phyloP scores from a whole-genome alignment of 2,329 filamentous ascomycete species.

The Calonectria honghensis region DNA sequence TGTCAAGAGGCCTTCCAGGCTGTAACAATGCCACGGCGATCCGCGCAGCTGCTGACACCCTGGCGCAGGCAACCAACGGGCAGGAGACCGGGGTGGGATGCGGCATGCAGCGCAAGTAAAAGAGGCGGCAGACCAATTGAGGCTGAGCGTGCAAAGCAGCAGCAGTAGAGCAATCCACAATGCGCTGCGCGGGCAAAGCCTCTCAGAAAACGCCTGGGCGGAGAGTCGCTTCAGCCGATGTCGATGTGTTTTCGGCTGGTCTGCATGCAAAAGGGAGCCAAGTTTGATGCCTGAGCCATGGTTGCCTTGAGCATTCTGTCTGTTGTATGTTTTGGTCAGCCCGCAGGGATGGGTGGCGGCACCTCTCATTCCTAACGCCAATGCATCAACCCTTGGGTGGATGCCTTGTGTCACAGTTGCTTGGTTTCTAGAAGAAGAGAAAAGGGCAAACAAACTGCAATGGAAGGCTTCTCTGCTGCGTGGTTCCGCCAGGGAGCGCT shows the following conservation, averaged over 20 bases:
- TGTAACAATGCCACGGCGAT: slow-evolving; percentile 25
- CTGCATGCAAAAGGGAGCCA: slow-evolving; percentile 17
- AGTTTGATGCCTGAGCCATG: slow-evolving; percentile 37
- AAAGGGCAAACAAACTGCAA: neutral
- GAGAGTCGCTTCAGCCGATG: neutral
- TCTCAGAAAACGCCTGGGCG: slow-evolving; percentile 12
- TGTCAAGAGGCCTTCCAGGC: neutral
- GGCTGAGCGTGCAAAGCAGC: slow-evolving; percentile 18
- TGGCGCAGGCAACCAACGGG: slow-evolving; percentile 31
- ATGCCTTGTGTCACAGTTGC: neutral
- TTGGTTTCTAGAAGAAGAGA: neutral
- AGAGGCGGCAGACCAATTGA: slow-evolving; percentile 14
- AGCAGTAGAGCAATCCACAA: slow-evolving; percentile 21
- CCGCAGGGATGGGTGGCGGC: slow-evolving; percentile 20
- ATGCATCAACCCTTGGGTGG: neutral
- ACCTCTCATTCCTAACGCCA: slow-evolving; percentile 20
- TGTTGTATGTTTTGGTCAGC: slow-evolving; percentile 32
- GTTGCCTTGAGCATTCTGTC: slow-evolving; percentile 32
- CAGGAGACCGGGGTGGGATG: slow-evolving; percentile 1
- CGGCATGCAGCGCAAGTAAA: slow-evolving; percentile 1
- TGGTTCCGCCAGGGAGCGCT: neutral
- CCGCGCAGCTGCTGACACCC: slow-evolving; percentile 18
- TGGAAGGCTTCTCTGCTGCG: neutral
- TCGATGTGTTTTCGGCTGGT: slow-evolving; percentile 5
- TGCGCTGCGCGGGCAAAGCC: slow-evolving; percentile 17